These are phyloP conservation scores for Letharia columbiana DNA, from an alignment of 495 filamentous ascomycete genomes.

Conservation along the genomic window DNA sequence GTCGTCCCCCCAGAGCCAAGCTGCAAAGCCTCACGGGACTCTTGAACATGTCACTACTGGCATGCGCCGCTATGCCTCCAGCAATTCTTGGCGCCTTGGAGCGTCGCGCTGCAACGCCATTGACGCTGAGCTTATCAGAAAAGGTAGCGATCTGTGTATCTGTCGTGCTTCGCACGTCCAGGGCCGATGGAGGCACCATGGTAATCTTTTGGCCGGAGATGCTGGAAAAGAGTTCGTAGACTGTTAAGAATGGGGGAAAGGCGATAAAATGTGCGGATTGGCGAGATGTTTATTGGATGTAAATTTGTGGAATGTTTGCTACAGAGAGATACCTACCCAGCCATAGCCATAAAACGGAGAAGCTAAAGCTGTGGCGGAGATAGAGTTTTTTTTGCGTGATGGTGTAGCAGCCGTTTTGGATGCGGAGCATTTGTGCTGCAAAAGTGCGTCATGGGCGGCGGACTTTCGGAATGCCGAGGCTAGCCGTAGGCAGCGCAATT, in stretches of 20 bases:
- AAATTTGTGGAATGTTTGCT: no score
- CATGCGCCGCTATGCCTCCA: slow-evolving; percentile 67
- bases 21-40: slow-evolving; percentile 42
- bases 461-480: slow-evolving; percentile 8
- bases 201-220: not conserved
- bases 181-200: slow-evolving; percentile 33
- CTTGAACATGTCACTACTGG: slow-evolving; percentile 80
- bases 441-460: not conserved
- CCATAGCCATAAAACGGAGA: not conserved
- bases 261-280: no score
- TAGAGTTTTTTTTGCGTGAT: not conserved
- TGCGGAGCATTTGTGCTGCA: not conserved
- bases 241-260: no score
- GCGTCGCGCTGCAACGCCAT: slow-evolving; percentile 59
- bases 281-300: not conserved
- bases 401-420: not conserved
- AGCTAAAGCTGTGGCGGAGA: not conserved
- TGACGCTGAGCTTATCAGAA: slow-evolving; percentile 59
- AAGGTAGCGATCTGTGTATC: slow-evolving; percentile 35
- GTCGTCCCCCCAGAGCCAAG: not conserved
- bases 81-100: slow-evolving; percentile 57
- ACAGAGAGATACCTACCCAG: no score
- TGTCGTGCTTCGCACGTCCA: slow-evolving; percentile 35
- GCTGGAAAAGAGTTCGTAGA: not conserved
- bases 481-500: slow-evolving; percentile 2